phyloP scores from a whole-genome alignment of 352 stramenopile genomes.

The Phytophthora podocarpi region DNA sequence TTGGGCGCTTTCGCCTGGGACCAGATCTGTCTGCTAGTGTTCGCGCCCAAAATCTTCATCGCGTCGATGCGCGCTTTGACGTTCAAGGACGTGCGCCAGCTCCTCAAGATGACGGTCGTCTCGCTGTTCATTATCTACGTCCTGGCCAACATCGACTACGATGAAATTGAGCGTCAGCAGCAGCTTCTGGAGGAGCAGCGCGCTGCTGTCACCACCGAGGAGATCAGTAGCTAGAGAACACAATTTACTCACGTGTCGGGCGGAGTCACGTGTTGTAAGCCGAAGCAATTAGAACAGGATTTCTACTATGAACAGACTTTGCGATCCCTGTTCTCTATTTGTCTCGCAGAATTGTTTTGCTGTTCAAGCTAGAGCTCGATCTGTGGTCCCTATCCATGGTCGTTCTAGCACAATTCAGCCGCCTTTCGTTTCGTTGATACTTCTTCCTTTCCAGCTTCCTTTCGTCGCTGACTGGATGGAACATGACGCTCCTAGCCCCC shows the following conservation, averaged over 20 bases:
- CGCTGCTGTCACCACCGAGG: slow-evolving; percentile 28
- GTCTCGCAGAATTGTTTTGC: too few species aligned
- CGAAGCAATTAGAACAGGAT: slow-evolving; percentile 18
- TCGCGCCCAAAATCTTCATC: slow-evolving; percentile 88
- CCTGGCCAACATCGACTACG: slow-evolving; percentile 89
- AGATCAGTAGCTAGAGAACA: slow-evolving; percentile 47
- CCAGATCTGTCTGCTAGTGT: slow-evolving; percentile 83
- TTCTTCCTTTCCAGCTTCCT: too few species aligned
- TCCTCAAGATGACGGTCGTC: slow-evolving; percentile 87
- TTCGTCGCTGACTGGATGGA: too few species aligned
- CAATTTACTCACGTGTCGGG: slow-evolving; percentile 7
- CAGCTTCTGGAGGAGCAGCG: slow-evolving; percentile 71
- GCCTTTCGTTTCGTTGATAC: too few species aligned
- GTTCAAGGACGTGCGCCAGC: slow-evolving; percentile 78
- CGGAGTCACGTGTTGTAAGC: slow-evolving; percentile 2
- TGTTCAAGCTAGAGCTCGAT: too few species aligned
- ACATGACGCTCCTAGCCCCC: not conserved
- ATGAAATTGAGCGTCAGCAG: slow-evolving; percentile 90
- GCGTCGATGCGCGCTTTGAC: slow-evolving; percentile 77
- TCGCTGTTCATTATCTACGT: slow-evolving; percentile 88
- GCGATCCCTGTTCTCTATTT: slow-evolving; percentile 24
- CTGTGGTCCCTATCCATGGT: too few species aligned
- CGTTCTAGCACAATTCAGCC: too few species aligned
- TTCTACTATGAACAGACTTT: slow-evolving; percentile 15
- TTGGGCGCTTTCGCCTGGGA: slow-evolving; percentile 89